Evolutionary conservation across 108 stramenopile species (phyloP).

Genomic region (Nitzschia sp.): DNA sequence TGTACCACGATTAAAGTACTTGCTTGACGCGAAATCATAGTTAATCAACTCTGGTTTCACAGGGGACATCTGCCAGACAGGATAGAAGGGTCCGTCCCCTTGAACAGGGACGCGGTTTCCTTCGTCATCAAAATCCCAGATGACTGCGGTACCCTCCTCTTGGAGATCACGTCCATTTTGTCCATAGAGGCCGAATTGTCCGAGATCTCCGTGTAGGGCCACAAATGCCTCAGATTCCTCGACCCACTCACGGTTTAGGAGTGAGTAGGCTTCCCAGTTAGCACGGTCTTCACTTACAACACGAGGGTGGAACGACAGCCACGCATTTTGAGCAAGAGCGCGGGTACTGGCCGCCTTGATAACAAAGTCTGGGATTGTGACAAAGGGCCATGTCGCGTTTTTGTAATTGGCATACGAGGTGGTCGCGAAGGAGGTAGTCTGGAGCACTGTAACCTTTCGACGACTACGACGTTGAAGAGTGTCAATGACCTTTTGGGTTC

Average conservation of each 20-base stretch:
- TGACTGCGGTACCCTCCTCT: background rate
- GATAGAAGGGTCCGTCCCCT: constrained; percentile 14
- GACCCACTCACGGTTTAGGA: background rate
- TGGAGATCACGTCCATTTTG: background rate
- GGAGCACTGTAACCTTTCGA: constrained; percentile 30
- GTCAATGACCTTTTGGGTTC: constrained; percentile 44
- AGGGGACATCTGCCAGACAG: constrained; percentile 14
- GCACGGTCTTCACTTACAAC: background rate
- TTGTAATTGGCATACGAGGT: constrained; percentile 33
- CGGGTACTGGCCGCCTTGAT: constrained; percentile 14
- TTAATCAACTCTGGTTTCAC: background rate
- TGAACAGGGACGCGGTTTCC: constrained; percentile 1
- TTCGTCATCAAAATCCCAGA: background rate
- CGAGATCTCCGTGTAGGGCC: background rate
- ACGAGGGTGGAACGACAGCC: background rate
- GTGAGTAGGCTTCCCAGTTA: constrained; percentile 17
- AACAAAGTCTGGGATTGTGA: constrained; percentile 54
- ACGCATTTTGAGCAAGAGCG: constrained; percentile 1
- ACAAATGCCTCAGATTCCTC: background rate
- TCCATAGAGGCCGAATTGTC: background rate
- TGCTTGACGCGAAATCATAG: constrained; percentile 15
- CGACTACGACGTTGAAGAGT: constrained; percentile 43
- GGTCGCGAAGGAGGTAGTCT: constrained; percentile 39
- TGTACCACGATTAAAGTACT: constrained; percentile 15
- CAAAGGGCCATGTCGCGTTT: constrained; percentile 50